These are phyloP conservation scores for Hemileccinum rubropunctum DNA, from an alignment of 768 basidiomycete species.

Conservation along the genomic window DNA sequence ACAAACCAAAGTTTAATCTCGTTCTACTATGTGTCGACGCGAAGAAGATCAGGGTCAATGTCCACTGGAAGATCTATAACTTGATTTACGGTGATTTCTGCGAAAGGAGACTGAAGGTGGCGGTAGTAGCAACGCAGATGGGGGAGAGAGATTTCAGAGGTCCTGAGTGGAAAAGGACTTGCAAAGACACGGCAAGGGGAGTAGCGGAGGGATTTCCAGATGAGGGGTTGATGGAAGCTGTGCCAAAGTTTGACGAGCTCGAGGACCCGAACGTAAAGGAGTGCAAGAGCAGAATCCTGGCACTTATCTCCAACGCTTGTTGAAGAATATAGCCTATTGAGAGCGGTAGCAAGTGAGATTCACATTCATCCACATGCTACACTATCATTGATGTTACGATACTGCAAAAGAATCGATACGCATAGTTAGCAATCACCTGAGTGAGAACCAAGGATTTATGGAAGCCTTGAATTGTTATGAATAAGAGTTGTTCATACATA, in stretches of 20 bases:
- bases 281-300: conserved; percentile 21
- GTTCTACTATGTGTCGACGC: conserved; percentile 23
- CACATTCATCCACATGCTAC: conserved; percentile 2
- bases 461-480: neutral
- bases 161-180: conserved; percentile 18
- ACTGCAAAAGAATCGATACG: neutral
- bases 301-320: conserved; percentile 18
- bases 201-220: conserved; percentile 13
- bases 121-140: conserved; percentile 17
- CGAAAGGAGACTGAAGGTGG: conserved; percentile 8
- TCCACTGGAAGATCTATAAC: conserved; percentile 21
- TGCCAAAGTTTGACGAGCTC: conserved; percentile 14
- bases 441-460: neutral
- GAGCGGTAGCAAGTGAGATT: neutral
- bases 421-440: neutral
- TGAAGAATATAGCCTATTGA: neutral
- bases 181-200: conserved; percentile 4
- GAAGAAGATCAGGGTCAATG: conserved; percentile 13
- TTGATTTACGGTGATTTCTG: conserved; percentile 18
- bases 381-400: neutral
- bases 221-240: conserved; percentile 14
- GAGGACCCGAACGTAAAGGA: conserved; percentile 12
- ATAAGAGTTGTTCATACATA: conserved; percentile 7
- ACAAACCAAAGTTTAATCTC: conserved; percentile 12
- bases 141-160: conserved; percentile 4